Evolutionary conservation across 352 stramenopile genomes (phyloP).

Genomic region (Phytophthora sp.): DNA sequence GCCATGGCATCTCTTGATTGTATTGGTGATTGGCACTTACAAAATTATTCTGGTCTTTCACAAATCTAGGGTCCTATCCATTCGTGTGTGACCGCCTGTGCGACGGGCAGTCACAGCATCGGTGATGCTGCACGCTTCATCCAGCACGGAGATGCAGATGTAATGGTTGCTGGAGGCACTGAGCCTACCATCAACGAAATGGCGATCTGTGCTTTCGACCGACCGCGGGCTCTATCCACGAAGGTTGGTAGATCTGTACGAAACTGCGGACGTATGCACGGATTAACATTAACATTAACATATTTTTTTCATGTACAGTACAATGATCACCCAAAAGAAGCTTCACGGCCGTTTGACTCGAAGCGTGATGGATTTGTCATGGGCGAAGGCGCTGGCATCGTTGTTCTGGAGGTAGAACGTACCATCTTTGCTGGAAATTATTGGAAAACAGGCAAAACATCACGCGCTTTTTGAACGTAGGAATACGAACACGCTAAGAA

Average conservation of each 20-base stretch:
- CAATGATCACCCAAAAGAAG: conserved; percentile 91
- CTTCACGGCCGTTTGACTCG: conserved; percentile 96
- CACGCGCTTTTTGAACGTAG: too few species aligned
- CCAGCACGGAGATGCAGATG: conserved; percentile 87
- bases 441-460: too few species aligned
- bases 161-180: conserved; percentile 97
- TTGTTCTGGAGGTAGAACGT: conserved; percentile 57
- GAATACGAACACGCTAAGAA: conserved; percentile 93
- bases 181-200: conserved; percentile 96
- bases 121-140: conserved; percentile 94
- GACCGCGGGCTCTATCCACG: conserved; percentile 94
- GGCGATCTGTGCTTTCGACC: conserved; percentile 94
- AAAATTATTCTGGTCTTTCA: too few species aligned
- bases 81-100: conserved; percentile 96
- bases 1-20: not conserved
- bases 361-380: conserved; percentile 98
- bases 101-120: conserved; percentile 96
- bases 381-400: conserved; percentile 80
- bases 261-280: too few species aligned
- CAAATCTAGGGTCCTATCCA: conserved; percentile 93
- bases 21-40: too few species aligned
- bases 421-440: too few species aligned
- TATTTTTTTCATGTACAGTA: conserved; percentile 73
- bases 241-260: too few species aligned
- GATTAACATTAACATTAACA: too few species aligned